Evolutionary conservation across 2,329 filamentous ascomycete species (phyloP).

Genomic region (Pseudogymnoascus sp.): DNA sequence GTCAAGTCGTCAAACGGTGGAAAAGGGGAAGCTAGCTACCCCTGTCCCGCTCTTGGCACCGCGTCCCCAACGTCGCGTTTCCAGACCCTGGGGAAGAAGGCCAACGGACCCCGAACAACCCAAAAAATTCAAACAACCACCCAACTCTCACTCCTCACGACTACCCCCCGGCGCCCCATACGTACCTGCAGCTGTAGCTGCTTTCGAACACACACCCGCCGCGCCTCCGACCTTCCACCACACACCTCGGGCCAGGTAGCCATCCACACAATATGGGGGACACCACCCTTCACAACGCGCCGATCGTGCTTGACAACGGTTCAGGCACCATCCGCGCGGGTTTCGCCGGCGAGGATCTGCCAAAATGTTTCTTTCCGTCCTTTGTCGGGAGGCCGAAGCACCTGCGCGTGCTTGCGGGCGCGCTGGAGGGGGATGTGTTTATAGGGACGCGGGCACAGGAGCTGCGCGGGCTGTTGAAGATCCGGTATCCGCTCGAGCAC

Average conservation of each 20-base stretch:
- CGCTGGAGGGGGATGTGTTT: constrained; percentile 92
- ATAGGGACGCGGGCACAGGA: constrained; percentile 87
- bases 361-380: constrained; percentile 95
- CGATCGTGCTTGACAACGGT: constrained; percentile 98
- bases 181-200: neutral
- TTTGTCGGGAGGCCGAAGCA: constrained; percentile 97
- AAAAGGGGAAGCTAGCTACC: constrained; percentile 11
- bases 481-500: constrained; percentile 90
- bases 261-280: constrained; percentile 46
- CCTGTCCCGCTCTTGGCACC: constrained; percentile 11
- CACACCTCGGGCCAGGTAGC: neutral
- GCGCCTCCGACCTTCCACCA: neutral
- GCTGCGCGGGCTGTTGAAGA: constrained; percentile 86
- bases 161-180: neutral
- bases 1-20: neutral
- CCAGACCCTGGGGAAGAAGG: constrained; percentile 1
- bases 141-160: neutral
- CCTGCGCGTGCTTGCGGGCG: constrained; percentile 87
- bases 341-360: constrained; percentile 91
- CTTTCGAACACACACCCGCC: neutral
- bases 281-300: constrained; percentile 81
- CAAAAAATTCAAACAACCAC: neutral
- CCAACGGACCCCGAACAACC: neutral
- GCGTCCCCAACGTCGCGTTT: constrained; percentile 10
- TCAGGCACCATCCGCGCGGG: constrained; percentile 95